These are phyloP conservation scores for Cercospora zeina DNA, from an alignment of 2,329 filamentous ascomycete genomes.

Conservation along the genomic window DNA sequence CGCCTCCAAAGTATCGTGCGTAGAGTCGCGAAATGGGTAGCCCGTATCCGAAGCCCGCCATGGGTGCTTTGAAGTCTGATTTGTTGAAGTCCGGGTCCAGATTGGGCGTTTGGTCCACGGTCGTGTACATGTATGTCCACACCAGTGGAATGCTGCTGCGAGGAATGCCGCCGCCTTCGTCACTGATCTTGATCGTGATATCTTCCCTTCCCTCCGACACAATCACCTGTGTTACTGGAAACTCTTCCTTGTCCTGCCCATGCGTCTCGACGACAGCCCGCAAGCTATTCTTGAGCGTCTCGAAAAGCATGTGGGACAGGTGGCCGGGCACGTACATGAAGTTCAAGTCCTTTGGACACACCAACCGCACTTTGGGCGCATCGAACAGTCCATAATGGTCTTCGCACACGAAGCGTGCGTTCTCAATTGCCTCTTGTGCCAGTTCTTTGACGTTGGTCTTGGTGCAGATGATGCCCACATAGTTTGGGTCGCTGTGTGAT, in stretches of 20 bases:
- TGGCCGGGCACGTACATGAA: constrained; percentile 99
- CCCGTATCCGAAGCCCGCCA: constrained; percentile 99
- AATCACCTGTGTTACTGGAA: constrained; percentile 95
- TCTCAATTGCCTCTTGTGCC: constrained; percentile 95
- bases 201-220: constrained; percentile 97
- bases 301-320: constrained; percentile 98
- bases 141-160: constrained; percentile 90
- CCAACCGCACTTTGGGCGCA: constrained; percentile 91
- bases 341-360: constrained; percentile 81
- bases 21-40: constrained; percentile 92
- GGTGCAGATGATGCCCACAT: constrained; percentile 98
- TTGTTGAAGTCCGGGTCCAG: constrained; percentile 98
- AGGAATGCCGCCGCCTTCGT: constrained; percentile 95
- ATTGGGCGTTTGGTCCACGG: constrained; percentile 91
- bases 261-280: constrained; percentile 95
- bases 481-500: constrained; percentile 83
- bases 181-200: constrained; percentile 97
- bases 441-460: constrained; percentile 96
- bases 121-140: constrained; percentile 99
- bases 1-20: constrained; percentile 94
- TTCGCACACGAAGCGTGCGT: constrained; percentile 97
- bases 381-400: constrained; percentile 98
- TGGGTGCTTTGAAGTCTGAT: constrained; percentile 97
- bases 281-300: constrained; percentile 97
- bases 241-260: constrained; percentile 91